Evolutionary conservation across 148 eudicot species (phyloP).

Genomic region (Cornus kousa): DNA sequence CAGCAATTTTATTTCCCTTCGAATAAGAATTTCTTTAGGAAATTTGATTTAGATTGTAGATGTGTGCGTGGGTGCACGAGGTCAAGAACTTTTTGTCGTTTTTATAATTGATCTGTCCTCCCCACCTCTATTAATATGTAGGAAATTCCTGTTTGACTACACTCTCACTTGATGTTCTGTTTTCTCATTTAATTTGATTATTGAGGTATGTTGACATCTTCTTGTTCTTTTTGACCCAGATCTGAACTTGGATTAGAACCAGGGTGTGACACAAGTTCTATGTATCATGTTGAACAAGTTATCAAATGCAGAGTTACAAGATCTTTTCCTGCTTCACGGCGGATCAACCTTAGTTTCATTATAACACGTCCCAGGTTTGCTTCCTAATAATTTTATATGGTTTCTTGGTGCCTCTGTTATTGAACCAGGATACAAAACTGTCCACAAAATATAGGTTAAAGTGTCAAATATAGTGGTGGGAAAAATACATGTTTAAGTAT

Average conservation of each 20-base stretch:
- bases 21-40: background rate
- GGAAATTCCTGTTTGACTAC: background rate
- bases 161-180: background rate
- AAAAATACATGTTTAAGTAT: background rate
- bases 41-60: background rate
- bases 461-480: background rate
- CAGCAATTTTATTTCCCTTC: background rate
- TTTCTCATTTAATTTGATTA: background rate
- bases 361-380: constrained; percentile 58
- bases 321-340: constrained; percentile 63
- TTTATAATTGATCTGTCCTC: background rate
- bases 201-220: background rate
- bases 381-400: background rate
- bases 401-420: background rate
- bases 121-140: background rate
- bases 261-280: constrained; percentile 62
- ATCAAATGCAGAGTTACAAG: constrained; percentile 93
- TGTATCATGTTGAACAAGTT: constrained; percentile 93
- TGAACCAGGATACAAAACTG: background rate
- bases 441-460: background rate
- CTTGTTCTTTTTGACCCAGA: constrained; percentile 35
- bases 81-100: background rate
- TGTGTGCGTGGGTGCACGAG: background rate
- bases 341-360: constrained; percentile 80
- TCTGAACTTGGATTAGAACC: constrained; percentile 89